These are phyloP conservation scores for Yamadazyma akitaensis DNA, from an alignment of 805 yeast genomes.

Conservation along the genomic window DNA sequence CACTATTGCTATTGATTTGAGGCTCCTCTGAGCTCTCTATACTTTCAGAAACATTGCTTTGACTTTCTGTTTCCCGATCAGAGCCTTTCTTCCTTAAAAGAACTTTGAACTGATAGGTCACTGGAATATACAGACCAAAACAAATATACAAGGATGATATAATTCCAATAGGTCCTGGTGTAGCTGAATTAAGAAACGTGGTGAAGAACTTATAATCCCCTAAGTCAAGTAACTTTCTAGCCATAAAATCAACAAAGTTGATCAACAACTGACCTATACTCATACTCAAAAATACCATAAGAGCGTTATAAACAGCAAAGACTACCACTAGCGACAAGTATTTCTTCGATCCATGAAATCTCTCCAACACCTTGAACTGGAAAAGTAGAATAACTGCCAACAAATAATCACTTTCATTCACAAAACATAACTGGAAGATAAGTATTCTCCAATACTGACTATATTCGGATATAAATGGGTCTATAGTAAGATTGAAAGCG, in stretches of 20 bases:
- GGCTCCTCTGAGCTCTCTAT: neutral
- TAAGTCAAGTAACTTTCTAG: constrained; percentile 1
- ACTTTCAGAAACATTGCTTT: neutral
- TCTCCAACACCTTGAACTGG: constrained; percentile 53
- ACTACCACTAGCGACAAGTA: constrained; percentile 46
- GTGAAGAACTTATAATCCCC: constrained; percentile 10
- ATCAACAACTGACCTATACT: constrained; percentile 38
- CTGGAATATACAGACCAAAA: constrained; percentile 32
- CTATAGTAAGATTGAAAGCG: constrained; percentile 39
- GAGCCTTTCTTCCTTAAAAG: constrained; percentile 15
- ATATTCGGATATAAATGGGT: constrained; percentile 55
- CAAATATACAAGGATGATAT: constrained; percentile 39
- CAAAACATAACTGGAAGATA: constrained; percentile 49
- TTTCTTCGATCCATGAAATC: constrained; percentile 55
- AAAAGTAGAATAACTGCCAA: constrained; percentile 45
- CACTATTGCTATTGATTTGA: neutral
- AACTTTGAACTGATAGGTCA: constrained; percentile 34
- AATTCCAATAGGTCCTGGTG: constrained; percentile 41
- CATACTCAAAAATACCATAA: constrained; percentile 35
- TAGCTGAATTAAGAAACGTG: constrained; percentile 32
- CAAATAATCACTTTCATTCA: constrained; percentile 58
- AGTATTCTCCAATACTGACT: constrained; percentile 55
- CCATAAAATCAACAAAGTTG: constrained; percentile 12
- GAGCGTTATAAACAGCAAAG: constrained; percentile 46
- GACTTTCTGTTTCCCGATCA: neutral